A percentile compares a stretch with the other conserved stretches of the same genome.
Conservation (phyloP, 805 yeast genomes). For the Lipomyces sp. region DNA sequence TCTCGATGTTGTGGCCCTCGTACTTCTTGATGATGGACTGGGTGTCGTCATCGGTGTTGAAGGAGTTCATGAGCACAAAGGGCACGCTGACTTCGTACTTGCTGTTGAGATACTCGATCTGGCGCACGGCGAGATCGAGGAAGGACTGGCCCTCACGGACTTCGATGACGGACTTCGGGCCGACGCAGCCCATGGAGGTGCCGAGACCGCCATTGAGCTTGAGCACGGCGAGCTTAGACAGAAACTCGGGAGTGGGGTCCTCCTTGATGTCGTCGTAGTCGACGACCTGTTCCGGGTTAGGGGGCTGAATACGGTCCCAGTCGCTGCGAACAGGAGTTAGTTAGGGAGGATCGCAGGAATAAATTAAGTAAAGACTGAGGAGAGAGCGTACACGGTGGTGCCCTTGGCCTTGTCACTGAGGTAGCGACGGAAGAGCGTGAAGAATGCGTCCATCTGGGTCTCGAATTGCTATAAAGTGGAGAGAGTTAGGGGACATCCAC, state of each 20-base stretch:
- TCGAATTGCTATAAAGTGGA: conserved; percentile 58
- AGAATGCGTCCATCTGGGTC: conserved; percentile 90
- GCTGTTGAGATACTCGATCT: conserved; percentile 82
- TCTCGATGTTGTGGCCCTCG: conserved; percentile 92
- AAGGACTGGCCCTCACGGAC: conserved; percentile 98
- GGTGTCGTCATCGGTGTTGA: conserved; percentile 95
- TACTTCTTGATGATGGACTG: conserved; percentile 93
- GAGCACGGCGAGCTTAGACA: conserved; percentile 86
- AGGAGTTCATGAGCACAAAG: conserved; percentile 93
- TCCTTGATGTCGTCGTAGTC: conserved; percentile 56
- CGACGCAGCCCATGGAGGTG: conserved; percentile 99
- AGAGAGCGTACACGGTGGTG: conserved; percentile 48
- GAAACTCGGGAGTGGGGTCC: conserved; percentile 41
- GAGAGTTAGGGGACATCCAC: conserved; percentile 2
- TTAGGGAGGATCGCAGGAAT: neutral
- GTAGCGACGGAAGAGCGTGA: conserved; percentile 89
- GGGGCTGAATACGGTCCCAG: conserved; percentile 96
- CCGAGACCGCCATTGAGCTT: conserved; percentile 98
- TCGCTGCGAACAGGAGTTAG: conserved; percentile 39
- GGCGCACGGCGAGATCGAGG: conserved; percentile 92
- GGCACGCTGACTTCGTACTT: conserved; percentile 91
- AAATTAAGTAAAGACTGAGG: neutral
- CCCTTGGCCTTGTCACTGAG: conserved; percentile 85
- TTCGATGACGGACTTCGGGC: conserved; percentile 96
- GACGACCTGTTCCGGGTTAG: conserved; percentile 83